A percentile compares a stretch with the other conserved stretches of the same genome.
phyloP scores from a whole-genome alignment of 805 yeast species.

The Sugiyamaella floridensis region DNA sequence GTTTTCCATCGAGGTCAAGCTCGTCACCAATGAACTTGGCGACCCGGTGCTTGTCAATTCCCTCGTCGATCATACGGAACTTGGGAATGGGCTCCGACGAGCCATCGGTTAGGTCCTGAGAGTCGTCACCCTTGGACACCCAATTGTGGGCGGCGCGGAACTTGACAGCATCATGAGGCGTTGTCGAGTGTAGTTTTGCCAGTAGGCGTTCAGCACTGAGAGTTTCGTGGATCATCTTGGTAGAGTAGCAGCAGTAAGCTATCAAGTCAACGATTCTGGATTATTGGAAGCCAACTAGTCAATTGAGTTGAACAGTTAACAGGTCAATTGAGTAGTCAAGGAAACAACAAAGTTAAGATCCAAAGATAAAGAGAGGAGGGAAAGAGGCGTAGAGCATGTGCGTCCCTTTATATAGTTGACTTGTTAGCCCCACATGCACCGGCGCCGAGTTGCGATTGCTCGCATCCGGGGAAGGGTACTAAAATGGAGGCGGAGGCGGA shows the following conservation, averaged over 20 bases:
- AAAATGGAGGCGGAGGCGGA: too few relatives aligned
- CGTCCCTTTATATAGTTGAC: too few relatives aligned
- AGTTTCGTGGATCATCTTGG: background rate
- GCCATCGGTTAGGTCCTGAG: slow-evolving; percentile 5
- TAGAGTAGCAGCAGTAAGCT: background rate
- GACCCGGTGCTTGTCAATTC: slow-evolving; percentile 47
- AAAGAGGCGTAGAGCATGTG: too few relatives aligned
- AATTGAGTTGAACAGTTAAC: too few relatives aligned
- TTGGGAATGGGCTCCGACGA: slow-evolving; percentile 37
- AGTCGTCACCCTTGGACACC: background rate
- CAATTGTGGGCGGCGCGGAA: slow-evolving; percentile 4
- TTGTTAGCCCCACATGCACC: too few relatives aligned
- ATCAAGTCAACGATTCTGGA: background rate
- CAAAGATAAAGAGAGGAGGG: too few relatives aligned
- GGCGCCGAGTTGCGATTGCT: too few relatives aligned
- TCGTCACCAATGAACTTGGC: slow-evolving; percentile 65
- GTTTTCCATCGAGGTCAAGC: slow-evolving; percentile 74
- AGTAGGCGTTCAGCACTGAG: slow-evolving; percentile 19
- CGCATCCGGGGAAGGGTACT: too few relatives aligned
- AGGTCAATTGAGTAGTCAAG: too few relatives aligned
- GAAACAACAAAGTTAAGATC: too few relatives aligned
- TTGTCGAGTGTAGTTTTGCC: slow-evolving; percentile 17
- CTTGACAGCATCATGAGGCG: slow-evolving; percentile 11
- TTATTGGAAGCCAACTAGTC: too few relatives aligned
- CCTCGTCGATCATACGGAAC: slow-evolving; percentile 52